phyloP scores from a whole-genome alignment of 2,329 filamentous ascomycete genomes.

The Aspergillus sp. region DNA sequence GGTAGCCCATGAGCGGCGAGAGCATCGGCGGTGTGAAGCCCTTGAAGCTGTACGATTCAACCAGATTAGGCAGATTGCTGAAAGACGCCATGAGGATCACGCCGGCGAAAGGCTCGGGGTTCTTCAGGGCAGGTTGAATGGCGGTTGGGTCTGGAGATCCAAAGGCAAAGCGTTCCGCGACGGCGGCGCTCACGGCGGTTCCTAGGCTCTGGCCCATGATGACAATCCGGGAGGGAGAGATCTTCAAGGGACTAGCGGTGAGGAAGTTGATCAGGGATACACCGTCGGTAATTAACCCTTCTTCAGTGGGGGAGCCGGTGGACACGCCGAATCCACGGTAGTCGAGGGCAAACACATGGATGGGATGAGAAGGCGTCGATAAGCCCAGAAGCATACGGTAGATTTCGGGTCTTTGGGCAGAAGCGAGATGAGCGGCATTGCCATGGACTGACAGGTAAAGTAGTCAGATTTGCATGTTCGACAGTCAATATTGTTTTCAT shows the following conservation, averaged over 20 bases:
- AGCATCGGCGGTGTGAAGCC: constrained; percentile 73
- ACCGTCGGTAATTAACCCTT: constrained; percentile 77
- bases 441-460: constrained; percentile 37
- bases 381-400: constrained; percentile 76
- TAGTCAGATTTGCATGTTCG: constrained; percentile 6
- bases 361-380: constrained; percentile 58
- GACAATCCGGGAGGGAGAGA: constrained; percentile 71
- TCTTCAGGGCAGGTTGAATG: constrained; percentile 42
- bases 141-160: constrained; percentile 32
- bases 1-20: constrained; percentile 69
- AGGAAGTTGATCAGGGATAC: constrained; percentile 68
- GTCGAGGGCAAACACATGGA: constrained; percentile 85
- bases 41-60: constrained; percentile 75
- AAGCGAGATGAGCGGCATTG: constrained; percentile 84
- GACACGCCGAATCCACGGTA: constrained; percentile 86
- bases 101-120: constrained; percentile 68
- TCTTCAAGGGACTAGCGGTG: constrained; percentile 56
- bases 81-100: constrained; percentile 80
- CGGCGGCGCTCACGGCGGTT: constrained; percentile 76
- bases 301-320: constrained; percentile 75
- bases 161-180: constrained; percentile 68
- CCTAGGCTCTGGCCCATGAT: constrained; percentile 85
- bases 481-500: neutral
- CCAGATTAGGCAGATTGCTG: constrained; percentile 68
- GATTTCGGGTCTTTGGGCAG: constrained; percentile 71